phyloP scores from a whole-genome alignment of 371 early-diverging fungal species.

The Coemansia sp. region DNA sequence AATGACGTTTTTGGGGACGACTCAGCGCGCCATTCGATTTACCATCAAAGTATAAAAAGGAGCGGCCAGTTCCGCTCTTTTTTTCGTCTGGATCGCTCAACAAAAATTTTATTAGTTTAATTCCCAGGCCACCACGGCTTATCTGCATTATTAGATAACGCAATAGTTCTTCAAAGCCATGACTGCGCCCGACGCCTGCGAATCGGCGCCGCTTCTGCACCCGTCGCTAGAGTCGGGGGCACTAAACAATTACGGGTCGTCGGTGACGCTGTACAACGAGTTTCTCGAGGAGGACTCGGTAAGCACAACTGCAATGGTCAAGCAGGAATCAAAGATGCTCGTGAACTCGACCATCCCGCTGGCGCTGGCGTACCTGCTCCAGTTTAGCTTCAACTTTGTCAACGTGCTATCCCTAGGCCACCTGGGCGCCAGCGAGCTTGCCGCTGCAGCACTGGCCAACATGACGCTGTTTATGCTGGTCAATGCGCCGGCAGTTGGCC shows the following conservation, averaged over 20 bases:
- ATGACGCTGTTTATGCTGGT: constrained; percentile 48
- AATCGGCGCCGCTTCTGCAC: constrained; percentile 8
- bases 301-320: constrained; percentile 33
- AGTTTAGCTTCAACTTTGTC: constrained; percentile 64
- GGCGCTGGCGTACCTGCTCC: constrained; percentile 63
- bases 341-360: constrained; percentile 59
- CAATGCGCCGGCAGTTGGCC: constrained; percentile 46
- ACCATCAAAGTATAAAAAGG: background rate
- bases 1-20: background rate
- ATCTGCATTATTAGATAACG: background rate
- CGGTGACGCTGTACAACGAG: constrained; percentile 8
- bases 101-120: background rate
- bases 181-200: background rate
- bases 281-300: constrained; percentile 2
- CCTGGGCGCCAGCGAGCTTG: constrained; percentile 51
- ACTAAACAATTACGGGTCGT: background rate
- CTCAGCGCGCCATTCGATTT: background rate
- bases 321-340: constrained; percentile 50
- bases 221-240: background rate
- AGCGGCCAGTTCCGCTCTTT: background rate
- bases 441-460: constrained; percentile 49
- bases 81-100: background rate
- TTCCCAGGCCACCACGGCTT: too few relatives aligned
- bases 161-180: background rate
- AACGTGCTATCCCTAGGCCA: constrained; percentile 65